Evolutionary conservation across 2,329 filamentous ascomycete species (phyloP).

Genomic region (Fusarium neocosmosporiellum): DNA sequence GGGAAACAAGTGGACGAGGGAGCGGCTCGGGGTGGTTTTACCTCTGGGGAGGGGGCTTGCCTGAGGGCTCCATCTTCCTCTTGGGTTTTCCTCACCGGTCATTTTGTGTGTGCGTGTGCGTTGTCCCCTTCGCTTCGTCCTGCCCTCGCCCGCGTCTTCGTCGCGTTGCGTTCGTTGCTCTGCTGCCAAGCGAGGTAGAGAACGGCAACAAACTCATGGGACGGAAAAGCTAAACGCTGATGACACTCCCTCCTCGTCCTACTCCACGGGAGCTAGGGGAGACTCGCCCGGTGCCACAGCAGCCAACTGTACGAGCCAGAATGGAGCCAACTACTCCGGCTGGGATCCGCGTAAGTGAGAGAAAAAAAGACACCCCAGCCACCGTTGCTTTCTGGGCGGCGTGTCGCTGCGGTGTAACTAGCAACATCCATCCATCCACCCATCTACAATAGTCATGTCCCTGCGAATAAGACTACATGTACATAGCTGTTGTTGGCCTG

Average conservation of each 20-base stretch:
- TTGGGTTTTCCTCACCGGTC: conserved; percentile 21
- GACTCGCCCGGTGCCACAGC: conserved; percentile 3
- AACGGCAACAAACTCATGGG: not conserved
- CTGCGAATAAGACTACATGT: conserved; percentile 11
- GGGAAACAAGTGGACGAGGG: conserved; percentile 25
- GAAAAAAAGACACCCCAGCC: conserved; percentile 2
- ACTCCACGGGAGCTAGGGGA: conserved; percentile 15
- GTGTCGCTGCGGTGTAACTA: conserved; percentile 7
- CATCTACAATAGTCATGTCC: conserved; percentile 7
- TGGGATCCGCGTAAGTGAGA: conserved; percentile 31
- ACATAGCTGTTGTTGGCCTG: not conserved
- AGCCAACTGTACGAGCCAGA: conserved; percentile 1
- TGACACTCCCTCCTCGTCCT: not conserved
- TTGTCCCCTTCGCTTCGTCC: conserved; percentile 2
- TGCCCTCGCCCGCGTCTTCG: not conserved
- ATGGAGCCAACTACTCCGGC: conserved; percentile 30
- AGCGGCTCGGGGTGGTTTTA: not conserved
- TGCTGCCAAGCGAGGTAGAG: not conserved
- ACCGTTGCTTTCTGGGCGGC: not conserved
- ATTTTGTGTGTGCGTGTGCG: not conserved
- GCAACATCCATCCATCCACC: not conserved
- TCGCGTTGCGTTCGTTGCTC: not conserved
- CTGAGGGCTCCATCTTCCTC: conserved; percentile 24
- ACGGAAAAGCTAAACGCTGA: not conserved
- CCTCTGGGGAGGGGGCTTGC: conserved; percentile 4